These are phyloP conservation scores for Ilyonectria destructans DNA, from an alignment of 2,329 filamentous ascomycete species.

Conservation along the genomic window DNA sequence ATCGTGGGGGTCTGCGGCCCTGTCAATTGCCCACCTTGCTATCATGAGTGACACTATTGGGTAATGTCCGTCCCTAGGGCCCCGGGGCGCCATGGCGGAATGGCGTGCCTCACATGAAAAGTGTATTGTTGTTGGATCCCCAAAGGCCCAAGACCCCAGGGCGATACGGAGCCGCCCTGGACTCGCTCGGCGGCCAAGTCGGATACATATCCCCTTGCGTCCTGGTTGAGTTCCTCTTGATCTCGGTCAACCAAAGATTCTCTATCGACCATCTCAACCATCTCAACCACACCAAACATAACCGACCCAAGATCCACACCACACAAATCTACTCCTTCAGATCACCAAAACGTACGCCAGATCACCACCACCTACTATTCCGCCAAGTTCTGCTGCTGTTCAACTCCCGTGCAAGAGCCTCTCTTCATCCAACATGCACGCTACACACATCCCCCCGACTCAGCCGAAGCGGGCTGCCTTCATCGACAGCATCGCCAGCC, in stretches of 20 bases:
- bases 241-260: constrained; percentile 4
- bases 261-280: not conserved
- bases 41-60: constrained; percentile 49
- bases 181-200: constrained; percentile 10
- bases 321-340: not conserved
- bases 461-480: constrained; percentile 41
- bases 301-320: constrained; percentile 10
- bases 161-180: constrained; percentile 12
- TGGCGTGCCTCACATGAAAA: constrained; percentile 39
- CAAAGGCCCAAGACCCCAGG: constrained; percentile 4
- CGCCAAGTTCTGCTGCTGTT: not conserved
- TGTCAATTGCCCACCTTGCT: constrained; percentile 49
- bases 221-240: not conserved
- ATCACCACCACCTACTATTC: not conserved
- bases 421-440: constrained; percentile 39
- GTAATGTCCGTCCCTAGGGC: constrained; percentile 31
- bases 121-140: constrained; percentile 15
- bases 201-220: constrained; percentile 25
- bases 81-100: constrained; percentile 31
- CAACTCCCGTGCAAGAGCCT: not conserved
- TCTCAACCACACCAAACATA: not conserved
- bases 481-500: constrained; percentile 49
- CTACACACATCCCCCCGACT: constrained; percentile 44
- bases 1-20: constrained; percentile 48
- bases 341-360: constrained; percentile 13